Evolutionary conservation across 148 eudicot species (phyloP).

Genomic region (Spergularia bocconei): DNA sequence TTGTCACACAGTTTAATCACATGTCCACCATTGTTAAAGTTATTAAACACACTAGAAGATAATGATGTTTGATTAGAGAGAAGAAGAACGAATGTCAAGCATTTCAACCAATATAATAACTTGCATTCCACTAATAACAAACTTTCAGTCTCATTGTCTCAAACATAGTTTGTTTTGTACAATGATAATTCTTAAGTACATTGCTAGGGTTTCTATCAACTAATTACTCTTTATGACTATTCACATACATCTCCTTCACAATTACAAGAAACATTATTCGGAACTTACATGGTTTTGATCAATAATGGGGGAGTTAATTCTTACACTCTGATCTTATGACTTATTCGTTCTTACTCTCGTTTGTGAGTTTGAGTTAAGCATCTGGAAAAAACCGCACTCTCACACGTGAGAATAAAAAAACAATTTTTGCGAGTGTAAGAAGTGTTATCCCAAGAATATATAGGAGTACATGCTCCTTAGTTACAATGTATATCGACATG

Average conservation of each 20-base stretch:
- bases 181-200: slow-evolving; percentile 21
- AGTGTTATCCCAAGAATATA: slow-evolving; percentile 6
- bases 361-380: not conserved
- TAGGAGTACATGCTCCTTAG: slow-evolving; percentile 4
- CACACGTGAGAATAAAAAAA: not conserved
- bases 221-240: slow-evolving; percentile 28
- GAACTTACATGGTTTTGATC: slow-evolving; percentile 29
- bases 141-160: slow-evolving; percentile 7
- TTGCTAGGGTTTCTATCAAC: slow-evolving; percentile 28
- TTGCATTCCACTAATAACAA: slow-evolving; percentile 33
- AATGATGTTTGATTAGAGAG: slow-evolving; percentile 16
- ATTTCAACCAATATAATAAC: slow-evolving; percentile 26
- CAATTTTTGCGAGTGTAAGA: not conserved
- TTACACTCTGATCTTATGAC: not conserved
- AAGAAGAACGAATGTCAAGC: slow-evolving; percentile 15
- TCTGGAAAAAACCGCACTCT: not conserved
- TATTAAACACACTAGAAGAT: slow-evolving; percentile 19
- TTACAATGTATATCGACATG: slow-evolving; percentile 25
- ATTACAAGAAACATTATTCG: slow-evolving; percentile 38
- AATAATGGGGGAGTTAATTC: slow-evolving; percentile 17
- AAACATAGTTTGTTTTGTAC: slow-evolving; percentile 28
- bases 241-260: slow-evolving; percentile 36
- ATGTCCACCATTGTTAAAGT: slow-evolving; percentile 26
- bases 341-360: not conserved
- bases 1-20: slow-evolving; percentile 24